These are phyloP conservation scores for Colletotrichum kahawae DNA, from an alignment of 2,329 filamentous ascomycete genomes.

Conservation along the genomic window DNA sequence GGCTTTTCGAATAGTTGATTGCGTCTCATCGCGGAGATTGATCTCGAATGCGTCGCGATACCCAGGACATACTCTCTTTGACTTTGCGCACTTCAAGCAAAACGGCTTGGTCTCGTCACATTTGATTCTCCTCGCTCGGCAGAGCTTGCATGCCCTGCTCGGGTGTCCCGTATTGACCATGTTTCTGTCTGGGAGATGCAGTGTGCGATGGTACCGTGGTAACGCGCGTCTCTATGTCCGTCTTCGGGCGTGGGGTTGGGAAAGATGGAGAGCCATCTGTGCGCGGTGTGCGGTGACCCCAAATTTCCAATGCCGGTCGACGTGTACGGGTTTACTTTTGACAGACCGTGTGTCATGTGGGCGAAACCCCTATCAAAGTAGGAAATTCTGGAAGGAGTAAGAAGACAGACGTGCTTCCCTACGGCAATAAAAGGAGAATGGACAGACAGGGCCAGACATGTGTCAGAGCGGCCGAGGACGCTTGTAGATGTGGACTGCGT, in stretches of 20 bases:
- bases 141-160: slow-evolving; percentile 26
- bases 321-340: background rate
- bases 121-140: slow-evolving; percentile 40
- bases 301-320: background rate
- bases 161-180: slow-evolving; percentile 25
- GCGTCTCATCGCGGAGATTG: slow-evolving; percentile 23
- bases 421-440: background rate
- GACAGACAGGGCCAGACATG: background rate
- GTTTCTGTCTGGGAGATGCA: background rate
- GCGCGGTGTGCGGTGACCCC: background rate
- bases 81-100: slow-evolving; percentile 36
- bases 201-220: background rate
- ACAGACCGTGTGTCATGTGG: slow-evolving; percentile 1
- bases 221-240: background rate
- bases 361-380: slow-evolving; percentile 1
- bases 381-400: background rate
- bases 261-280: background rate
- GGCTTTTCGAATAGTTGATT: slow-evolving; percentile 23
- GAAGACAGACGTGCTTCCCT: background rate
- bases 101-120: slow-evolving; percentile 37
- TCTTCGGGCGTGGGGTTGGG: background rate
- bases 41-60: slow-evolving; percentile 24
- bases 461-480: slow-evolving; percentile 10
- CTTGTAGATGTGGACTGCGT: background rate
- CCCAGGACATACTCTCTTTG: slow-evolving; percentile 23